Base-by-base conservation (phyloP, 2,329 filamentous ascomycete species). In the Aspergillus proliferans region DNA sequence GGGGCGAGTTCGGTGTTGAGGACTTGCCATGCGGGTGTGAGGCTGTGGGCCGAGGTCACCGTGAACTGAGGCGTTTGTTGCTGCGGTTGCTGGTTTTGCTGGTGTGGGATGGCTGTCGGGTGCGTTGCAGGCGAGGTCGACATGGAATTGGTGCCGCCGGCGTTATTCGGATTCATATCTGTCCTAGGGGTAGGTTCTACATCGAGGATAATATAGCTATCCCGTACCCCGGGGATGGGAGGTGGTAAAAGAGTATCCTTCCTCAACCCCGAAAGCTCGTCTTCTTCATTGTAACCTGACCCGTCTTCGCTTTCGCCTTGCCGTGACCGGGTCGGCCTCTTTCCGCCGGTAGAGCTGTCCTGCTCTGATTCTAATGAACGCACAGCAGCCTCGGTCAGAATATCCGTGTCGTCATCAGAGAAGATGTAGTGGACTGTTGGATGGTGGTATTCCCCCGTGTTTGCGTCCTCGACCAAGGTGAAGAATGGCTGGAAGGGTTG, bases 371-470 rank as follows among this genome's bases (percentile, higher is more conserved):
- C 69, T 68, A 84, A 65, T 18, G 76, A 75, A 30, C 76, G 74
- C 51, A 84, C 68, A 4, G 79, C 78, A 2, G 86, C 84, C 34
- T 82, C 78, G 1, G 86, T 86, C 34, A 95, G 75, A 41, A 87
- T 74, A 43, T 91, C 86, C 2, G 84, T 81, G 63, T 96, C 90
- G 69, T 97, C 93, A 68, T 97, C 91, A 58, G 82, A 82, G 73
- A 98, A 97, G 62, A 97, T 80, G 72, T 97, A 97, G 72, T 92
- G 89, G 1, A 95, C 83, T 47, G 82, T 83, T 1, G 92, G 93
- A 66, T 97, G 91, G 60, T 88, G 79, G 53, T 88, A 87, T 42
- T 87, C 81, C 59, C 82, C 79, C 7, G 81, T 84, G n/a, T 82
- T 79, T 9, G 79, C 72, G 67, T 95, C 90, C 63, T 88, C 83